A percentile compares a stretch with the other conserved stretches of the same genome.
phyloP scores from a whole-genome alignment of 78 protist genomes.

The Neovahlkampfia damariscottae region DNA sequence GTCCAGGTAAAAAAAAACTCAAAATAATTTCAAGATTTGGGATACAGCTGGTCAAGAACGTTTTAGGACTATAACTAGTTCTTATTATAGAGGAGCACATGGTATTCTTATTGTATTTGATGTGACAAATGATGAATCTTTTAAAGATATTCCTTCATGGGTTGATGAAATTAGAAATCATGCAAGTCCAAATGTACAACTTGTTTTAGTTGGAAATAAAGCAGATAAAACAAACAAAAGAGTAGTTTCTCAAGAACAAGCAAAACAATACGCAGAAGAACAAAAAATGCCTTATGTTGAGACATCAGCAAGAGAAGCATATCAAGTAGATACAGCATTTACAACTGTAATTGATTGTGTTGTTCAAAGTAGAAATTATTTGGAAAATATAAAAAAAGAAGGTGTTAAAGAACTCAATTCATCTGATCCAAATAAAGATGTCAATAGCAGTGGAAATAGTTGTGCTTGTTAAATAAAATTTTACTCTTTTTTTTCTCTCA shows the following conservation, averaged over 20 bases:
- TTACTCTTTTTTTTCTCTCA: too few species aligned
- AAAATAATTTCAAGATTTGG: too few species aligned
- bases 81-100: constrained; percentile 58
- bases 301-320: neutral
- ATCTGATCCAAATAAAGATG: too few species aligned
- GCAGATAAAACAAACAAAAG: neutral
- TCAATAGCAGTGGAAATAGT: too few species aligned
- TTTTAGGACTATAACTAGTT: constrained; percentile 42
- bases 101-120: constrained; percentile 35
- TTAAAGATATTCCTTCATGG: constrained; percentile 31
- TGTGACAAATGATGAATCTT: constrained; percentile 27
- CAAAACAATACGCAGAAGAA: neutral
- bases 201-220: constrained; percentile 28
- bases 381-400: too few species aligned
- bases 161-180: neutral
- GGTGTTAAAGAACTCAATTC: too few species aligned
- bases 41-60: constrained; percentile 79
- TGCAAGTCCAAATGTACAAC: neutral
- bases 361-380: too few species aligned
- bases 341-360: too few species aligned
- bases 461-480: too few species aligned
- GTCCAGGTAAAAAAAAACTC: too few species aligned
- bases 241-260: neutral
- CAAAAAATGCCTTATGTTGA: neutral
- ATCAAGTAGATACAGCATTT: too few species aligned